These are phyloP conservation scores for Solanum tacnaense DNA, from an alignment of 257 asterid genomes.

Conservation along the genomic window DNA sequence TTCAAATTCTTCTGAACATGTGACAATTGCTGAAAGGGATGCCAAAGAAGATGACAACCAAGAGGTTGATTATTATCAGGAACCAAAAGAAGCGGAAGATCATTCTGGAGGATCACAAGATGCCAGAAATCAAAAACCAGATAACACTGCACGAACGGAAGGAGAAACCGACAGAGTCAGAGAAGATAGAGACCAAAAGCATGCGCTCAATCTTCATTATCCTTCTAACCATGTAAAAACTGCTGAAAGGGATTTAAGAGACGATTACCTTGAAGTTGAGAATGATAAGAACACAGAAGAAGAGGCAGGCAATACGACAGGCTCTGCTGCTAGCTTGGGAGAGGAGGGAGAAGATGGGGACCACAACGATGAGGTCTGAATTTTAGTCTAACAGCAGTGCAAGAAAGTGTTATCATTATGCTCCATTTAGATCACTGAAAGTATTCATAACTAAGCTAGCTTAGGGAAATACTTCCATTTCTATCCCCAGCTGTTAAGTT, in stretches of 20 bases:
- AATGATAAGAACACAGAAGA: slow-evolving; percentile 15
- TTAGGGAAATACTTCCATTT: background rate
- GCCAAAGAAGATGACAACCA: slow-evolving; percentile 5
- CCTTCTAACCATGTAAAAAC: background rate
- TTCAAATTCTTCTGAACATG: slow-evolving; percentile 5
- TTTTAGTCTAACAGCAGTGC: slow-evolving; percentile 13
- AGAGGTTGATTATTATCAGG: slow-evolving; percentile 8
- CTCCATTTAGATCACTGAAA: background rate
- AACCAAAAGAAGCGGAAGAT: background rate
- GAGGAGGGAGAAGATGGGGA: slow-evolving; percentile 10
- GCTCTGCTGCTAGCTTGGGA: background rate
- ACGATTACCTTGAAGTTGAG: slow-evolving; percentile 5
- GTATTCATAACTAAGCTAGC: background rate
- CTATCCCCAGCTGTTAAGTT: background rate
- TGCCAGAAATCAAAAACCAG: background rate
- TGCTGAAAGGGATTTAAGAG: slow-evolving; percentile 4
- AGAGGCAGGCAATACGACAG: slow-evolving; percentile 7
- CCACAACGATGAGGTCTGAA: slow-evolving; percentile 11
- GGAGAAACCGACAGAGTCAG: background rate
- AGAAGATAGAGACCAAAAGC: background rate
- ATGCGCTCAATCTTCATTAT: background rate
- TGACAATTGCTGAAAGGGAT: background rate
- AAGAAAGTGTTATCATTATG: background rate
- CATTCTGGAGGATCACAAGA: background rate
- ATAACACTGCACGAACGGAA: background rate